Base-by-base conservation (phyloP, 495 filamentous ascomycete species). In the Staphylotrichum longicolle region DNA sequence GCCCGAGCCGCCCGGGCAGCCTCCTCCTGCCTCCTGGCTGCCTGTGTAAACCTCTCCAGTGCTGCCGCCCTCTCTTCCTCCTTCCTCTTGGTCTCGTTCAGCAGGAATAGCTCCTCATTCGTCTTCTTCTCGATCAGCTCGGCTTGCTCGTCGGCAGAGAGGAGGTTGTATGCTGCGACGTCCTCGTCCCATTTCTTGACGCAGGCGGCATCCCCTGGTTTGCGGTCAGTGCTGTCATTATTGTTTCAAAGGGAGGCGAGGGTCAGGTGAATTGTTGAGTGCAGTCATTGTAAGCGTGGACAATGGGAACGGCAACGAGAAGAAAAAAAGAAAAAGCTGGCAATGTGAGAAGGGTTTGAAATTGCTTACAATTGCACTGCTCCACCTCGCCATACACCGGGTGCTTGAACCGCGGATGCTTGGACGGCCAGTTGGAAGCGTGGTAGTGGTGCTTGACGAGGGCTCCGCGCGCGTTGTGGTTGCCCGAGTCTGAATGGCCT, bases 381-480 rank as follows among this genome's bases (percentile, higher is more conserved):
- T 87, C 84, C 0, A 87, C 83, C 71, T 85, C 80, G 45, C 81
- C 83, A 66, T 82, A 85, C 20, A 80, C 77, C 0, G 83, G 83
- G 64, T 87, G 84, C 8, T 68, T 79, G 64, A 74, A 84, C 49
- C 83, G 76, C 3, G 83, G 82, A 65, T 87, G 83, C 47, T 70
- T 70, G 60, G 66, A 77, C 3, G 80, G 83, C 84, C 85, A 86
- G 52, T 77, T 76, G 7, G 79, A 82, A 14, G 85, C 83, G 64
- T 86, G 85, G 60, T 83, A 87, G 65, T 85, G 83, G 62, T 87
- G 83, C 67, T 82, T 83, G 46, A 86, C 82, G n/a, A 85, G 71
- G 7, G 83, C 83, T 1, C 69, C 69, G 27, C 78, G 72, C 5
- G 82, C 75, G 52, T 85, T 72, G 66, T 87, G 84, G 66, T 82